Evolutionary conservation across 2,329 filamentous ascomycete genomes (phyloP).

Genomic region (Phyllosticta capitalensis): DNA sequence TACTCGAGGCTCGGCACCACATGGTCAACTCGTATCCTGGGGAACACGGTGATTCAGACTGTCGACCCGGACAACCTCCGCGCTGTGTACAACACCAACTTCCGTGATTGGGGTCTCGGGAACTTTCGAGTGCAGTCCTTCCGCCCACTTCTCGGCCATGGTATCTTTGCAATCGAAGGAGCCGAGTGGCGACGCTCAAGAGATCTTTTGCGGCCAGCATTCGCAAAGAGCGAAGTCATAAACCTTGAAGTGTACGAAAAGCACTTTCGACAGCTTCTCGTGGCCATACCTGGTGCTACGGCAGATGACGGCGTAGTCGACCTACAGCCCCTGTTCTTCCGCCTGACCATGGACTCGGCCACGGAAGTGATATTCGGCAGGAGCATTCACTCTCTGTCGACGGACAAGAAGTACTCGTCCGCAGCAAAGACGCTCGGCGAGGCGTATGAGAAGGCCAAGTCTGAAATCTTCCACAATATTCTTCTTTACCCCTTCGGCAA

Average conservation of each 20-base stretch:
- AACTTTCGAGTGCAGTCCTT: conserved; percentile 25
- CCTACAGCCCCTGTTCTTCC: neutral
- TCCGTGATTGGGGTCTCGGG: conserved; percentile 38
- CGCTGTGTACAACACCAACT: conserved; percentile 33
- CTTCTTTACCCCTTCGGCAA: conserved; percentile 26
- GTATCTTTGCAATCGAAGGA: conserved; percentile 36
- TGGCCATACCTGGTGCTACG: conserved; percentile 14
- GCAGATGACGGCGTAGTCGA: conserved; percentile 17
- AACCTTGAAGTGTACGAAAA: conserved; percentile 18
- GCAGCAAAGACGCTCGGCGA: conserved; percentile 12
- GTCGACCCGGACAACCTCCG: conserved; percentile 41
- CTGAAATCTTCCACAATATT: conserved; percentile 26
- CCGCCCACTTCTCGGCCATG: conserved; percentile 32
- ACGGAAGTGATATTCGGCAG: conserved; percentile 41
- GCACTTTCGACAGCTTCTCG: conserved; percentile 16
- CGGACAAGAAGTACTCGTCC: conserved; percentile 27
- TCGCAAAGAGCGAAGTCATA: conserved; percentile 17
- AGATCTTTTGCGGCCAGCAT: conserved; percentile 21
- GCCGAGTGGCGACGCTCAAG: conserved; percentile 21
- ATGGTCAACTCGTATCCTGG: conserved; percentile 16
- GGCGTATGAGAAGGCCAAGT: conserved; percentile 34
- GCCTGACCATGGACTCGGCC: conserved; percentile 25
- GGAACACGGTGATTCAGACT: conserved; percentile 28
- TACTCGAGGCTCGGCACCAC: neutral
- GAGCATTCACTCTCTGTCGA: conserved; percentile 26